Conservation (phyloP, 2,329 filamentous ascomycete genomes). For the Paracoccidioides brasiliensis region DNA sequence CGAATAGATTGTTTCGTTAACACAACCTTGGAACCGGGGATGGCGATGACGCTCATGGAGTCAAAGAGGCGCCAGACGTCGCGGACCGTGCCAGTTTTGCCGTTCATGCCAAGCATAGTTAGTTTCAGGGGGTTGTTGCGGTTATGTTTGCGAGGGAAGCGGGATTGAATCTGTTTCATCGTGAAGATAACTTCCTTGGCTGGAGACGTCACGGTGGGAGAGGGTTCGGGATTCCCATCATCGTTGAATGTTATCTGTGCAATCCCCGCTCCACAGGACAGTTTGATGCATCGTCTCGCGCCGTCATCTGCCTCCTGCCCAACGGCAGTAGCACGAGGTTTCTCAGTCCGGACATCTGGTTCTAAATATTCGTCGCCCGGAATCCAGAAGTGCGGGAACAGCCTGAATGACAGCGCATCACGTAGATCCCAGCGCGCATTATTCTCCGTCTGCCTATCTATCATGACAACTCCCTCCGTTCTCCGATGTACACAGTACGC, state of each 20-base stretch:
- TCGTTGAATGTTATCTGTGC: constrained; percentile 19
- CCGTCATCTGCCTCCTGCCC: neutral
- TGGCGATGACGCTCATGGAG: constrained; percentile 21
- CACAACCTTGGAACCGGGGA: constrained; percentile 28
- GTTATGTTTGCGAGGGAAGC: constrained; percentile 18
- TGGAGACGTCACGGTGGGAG: constrained; percentile 12
- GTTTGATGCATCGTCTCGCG: constrained; percentile 9
- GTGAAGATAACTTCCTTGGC: constrained; percentile 13
- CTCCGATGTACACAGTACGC: constrained; percentile 13
- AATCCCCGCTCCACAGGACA: constrained; percentile 17
- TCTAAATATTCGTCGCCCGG: constrained; percentile 15
- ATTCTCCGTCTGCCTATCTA: constrained; percentile 7
- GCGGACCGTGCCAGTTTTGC: constrained; percentile 18
- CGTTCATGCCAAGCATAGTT: constrained; percentile 30
- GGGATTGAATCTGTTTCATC: constrained; percentile 18
- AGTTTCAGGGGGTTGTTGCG: constrained; percentile 16
- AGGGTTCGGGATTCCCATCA: constrained; percentile 6
- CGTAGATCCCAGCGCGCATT: constrained; percentile 21
- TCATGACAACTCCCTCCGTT: neutral
- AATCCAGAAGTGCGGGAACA: constrained; percentile 14
- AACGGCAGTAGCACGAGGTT: neutral
- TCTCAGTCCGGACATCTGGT: neutral
- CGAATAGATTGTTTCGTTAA: constrained; percentile 28
- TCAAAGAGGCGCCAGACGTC: constrained; percentile 26
- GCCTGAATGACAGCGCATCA: constrained; percentile 16